phyloP scores from a whole-genome alignment of 345 rosid species.

The Cardamine occulta region DNA sequence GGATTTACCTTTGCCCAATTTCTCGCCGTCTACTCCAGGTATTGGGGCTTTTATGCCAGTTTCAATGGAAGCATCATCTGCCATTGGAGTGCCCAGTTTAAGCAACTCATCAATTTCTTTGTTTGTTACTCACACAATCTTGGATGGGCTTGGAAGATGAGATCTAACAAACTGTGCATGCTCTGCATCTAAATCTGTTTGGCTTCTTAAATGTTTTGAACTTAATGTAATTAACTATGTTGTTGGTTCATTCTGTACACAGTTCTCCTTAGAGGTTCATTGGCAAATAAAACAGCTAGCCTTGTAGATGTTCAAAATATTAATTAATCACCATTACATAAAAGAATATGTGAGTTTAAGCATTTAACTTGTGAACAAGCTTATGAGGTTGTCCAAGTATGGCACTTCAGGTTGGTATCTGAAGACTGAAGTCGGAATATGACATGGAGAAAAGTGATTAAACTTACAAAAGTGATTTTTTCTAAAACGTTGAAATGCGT shows the following conservation, averaged over 20 bases:
- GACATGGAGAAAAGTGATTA: too few relatives aligned
- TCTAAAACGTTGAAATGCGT: too few relatives aligned
- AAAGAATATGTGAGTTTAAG: too few relatives aligned
- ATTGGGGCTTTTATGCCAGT: slow-evolving; percentile 15
- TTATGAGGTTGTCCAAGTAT: too few relatives aligned
- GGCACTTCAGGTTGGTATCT: too few relatives aligned
- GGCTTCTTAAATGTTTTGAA: background rate
- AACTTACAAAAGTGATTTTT: too few relatives aligned
- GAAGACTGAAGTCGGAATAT: too few relatives aligned
- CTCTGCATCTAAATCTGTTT: background rate
- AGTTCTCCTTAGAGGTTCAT: too few relatives aligned
- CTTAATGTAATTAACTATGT: background rate
- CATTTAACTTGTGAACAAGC: too few relatives aligned
- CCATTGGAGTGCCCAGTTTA: background rate
- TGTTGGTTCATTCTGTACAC: background rate
- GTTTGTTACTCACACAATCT: slow-evolving; percentile 28
- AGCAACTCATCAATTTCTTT: background rate
- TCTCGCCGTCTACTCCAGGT: background rate
- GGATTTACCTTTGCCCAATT: background rate
- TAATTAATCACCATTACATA: too few relatives aligned
- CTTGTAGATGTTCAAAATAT: too few relatives aligned
- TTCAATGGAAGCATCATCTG: slow-evolving; percentile 11
- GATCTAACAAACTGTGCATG: background rate
- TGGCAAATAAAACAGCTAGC: too few relatives aligned
- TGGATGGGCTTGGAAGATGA: slow-evolving; percentile 31